Base-by-base conservation (phyloP, 2,329 filamentous ascomycete species). In the Penicillium fuscoglaucum region DNA sequence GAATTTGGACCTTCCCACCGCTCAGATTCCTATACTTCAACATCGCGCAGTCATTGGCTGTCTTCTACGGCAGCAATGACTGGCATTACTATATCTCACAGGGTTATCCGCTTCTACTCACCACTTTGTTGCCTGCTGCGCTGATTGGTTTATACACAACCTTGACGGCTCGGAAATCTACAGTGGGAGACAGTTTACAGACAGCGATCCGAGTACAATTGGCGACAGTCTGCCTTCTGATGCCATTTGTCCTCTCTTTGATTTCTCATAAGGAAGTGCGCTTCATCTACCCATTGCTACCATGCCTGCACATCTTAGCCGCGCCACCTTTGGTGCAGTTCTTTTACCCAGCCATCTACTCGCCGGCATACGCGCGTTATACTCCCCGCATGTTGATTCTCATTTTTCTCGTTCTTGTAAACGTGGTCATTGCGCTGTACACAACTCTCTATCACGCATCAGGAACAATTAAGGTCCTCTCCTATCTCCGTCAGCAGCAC, bases 261-360 rank as follows among this genome's bases (percentile, higher is more conserved):
- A 90, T 98, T 65, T 87, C 91, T 1, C 95, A 99, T 78, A 99
- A 99, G 74, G 95, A 99, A 81, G 90, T 96, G 67, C 91, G 95
- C 69, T 99, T 99, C 79, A 90, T 98, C 65, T 96, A 96, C 69
- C 93, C 95, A 1, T 83, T 99, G 19, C 83, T 98, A 1, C 93
- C 95, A 1, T 83, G 88, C n/a, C 83, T 99, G 7, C 91, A 95
- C 72, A 79, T 96, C 61, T 80, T 98, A 40, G 86, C 90, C 1
- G 91, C 91, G 0, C 84, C 86, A 0, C 82, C 86, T 3, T 76
- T 90, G 17, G 79, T 84, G 3, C 74, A 79, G 9, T 92, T 90
- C 77, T 91, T 93, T 72, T 76, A 78, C 9, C 79, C 77, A 10
- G 70, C 73, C 7, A 60, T 80, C 26, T 50, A 61, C 46, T 73